phyloP scores from a whole-genome alignment of 1,284 basidiomycete species.

The Leucoagaricus sp. region DNA sequence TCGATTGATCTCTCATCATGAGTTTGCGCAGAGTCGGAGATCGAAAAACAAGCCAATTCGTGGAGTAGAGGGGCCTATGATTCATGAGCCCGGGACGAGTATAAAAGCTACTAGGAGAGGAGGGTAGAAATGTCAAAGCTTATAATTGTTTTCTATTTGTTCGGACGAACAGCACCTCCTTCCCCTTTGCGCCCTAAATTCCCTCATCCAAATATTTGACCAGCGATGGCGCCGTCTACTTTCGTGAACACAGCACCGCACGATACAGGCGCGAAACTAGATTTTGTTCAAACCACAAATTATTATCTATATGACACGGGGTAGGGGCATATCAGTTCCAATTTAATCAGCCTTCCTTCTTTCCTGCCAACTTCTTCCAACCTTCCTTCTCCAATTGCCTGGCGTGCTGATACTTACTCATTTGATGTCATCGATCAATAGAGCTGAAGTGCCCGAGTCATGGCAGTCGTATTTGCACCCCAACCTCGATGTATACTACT shows the following conservation, averaged over 20 bases:
- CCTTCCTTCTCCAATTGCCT: neutral
- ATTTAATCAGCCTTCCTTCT: conserved; percentile 4
- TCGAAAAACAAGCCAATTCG: neutral
- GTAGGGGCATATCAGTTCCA: conserved; percentile 15
- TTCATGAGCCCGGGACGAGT: neutral
- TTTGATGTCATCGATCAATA: conserved; percentile 15
- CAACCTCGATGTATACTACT: conserved; percentile 42
- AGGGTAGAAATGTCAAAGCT: neutral
- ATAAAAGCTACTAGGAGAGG: conserved; percentile 4
- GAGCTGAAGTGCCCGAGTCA: conserved; percentile 16
- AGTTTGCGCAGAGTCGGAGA: neutral
- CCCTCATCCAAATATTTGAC: neutral
- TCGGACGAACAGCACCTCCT: neutral
- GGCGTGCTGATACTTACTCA: conserved; percentile 8
- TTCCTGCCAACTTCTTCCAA: conserved; percentile 4
- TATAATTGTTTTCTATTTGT: neutral
- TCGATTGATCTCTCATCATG: neutral
- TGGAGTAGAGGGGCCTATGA: neutral
- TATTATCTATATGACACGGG: conserved; percentile 23
- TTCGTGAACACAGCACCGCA: neutral
- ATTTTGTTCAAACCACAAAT: conserved; percentile 28
- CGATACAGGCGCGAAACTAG: conserved; percentile 15
- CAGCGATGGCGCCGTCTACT: neutral
- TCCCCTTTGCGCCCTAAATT: neutral
- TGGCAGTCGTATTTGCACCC: conserved; percentile 38